Conservation (phyloP, 2,329 filamentous ascomycete genomes). For the Fusarium euwallaceae region DNA sequence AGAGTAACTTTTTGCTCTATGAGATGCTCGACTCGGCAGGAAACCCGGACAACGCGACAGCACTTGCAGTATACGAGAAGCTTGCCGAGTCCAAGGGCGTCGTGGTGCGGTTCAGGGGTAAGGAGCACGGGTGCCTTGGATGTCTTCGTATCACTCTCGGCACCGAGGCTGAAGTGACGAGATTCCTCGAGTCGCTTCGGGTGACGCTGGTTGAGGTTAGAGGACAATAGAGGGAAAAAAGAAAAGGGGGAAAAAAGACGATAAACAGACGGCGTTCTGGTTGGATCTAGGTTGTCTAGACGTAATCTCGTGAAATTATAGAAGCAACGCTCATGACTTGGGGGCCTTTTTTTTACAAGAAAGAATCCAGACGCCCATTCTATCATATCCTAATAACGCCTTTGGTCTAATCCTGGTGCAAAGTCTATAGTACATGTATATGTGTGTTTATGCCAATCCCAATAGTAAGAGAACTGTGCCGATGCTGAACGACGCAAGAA, state of each 20-base stretch:
- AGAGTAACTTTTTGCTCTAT: conserved; percentile 90
- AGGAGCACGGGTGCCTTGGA: conserved; percentile 89
- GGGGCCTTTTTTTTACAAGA: conserved; percentile 28
- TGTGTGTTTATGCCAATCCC: conserved; percentile 32
- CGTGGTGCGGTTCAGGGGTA: conserved; percentile 92
- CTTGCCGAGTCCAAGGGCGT: conserved; percentile 90
- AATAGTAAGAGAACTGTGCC: conserved; percentile 37
- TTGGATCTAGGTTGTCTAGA: conserved; percentile 40
- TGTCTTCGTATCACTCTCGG: conserved; percentile 94
- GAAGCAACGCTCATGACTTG: conserved; percentile 34
- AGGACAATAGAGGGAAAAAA: conserved; percentile 27
- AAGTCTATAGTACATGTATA: conserved; percentile 30
- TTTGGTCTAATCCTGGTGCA: conserved; percentile 30
- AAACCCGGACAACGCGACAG: conserved; percentile 82
- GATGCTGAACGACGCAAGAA: conserved; percentile 40
- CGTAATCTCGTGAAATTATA: conserved; percentile 46
- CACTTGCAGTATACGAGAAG: conserved; percentile 83
- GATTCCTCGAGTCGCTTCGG: conserved; percentile 79
- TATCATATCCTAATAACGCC: conserved; percentile 31
- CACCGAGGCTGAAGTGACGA: conserved; percentile 86
- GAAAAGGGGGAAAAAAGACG: background rate
- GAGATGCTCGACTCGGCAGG: conserved; percentile 84
- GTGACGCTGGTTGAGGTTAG: conserved; percentile 62
- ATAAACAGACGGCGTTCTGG: conserved; percentile 38
- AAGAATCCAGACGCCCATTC: conserved; percentile 21